phyloP scores from a whole-genome alignment of 345 rosid species.

The Sisymbrium irio region DNA sequence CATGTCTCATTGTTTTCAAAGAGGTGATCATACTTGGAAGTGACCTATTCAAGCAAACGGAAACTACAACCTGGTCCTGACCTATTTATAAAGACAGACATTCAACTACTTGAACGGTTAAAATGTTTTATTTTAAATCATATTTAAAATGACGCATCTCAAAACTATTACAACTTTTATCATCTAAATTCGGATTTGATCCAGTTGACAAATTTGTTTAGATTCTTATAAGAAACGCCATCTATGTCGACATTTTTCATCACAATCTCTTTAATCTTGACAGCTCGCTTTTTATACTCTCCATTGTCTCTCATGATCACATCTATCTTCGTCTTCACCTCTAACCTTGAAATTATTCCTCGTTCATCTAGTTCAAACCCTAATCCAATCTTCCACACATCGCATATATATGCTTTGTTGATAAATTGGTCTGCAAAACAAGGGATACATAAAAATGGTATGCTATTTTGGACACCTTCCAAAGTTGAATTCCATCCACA shows the following conservation, averaged over 20 bases:
- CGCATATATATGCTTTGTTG: conserved; percentile 41
- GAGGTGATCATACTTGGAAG: no score
- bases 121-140: no score
- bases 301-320: conserved; percentile 26
- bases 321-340: conserved; percentile 37
- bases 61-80: no score
- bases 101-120: no score
- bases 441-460: conserved; percentile 58
- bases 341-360: conserved; percentile 24
- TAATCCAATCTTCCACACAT: conserved; percentile 48
- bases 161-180: neutral
- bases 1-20: neutral
- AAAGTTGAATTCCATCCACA: conserved; percentile 66
- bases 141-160: neutral
- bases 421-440: conserved; percentile 46
- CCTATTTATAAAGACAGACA: no score
- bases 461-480: conserved; percentile 50
- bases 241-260: conserved; percentile 18
- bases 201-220: conserved; percentile 30
- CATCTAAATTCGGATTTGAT: conserved; percentile 13
- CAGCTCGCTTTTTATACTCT: conserved; percentile 19
- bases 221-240: conserved; percentile 32
- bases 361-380: conserved; percentile 31
- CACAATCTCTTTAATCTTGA: conserved; percentile 25
- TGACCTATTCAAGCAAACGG: no score